Conservation (phyloP, 2,329 filamentous ascomycete species). For the Colletotrichum sp. region DNA sequence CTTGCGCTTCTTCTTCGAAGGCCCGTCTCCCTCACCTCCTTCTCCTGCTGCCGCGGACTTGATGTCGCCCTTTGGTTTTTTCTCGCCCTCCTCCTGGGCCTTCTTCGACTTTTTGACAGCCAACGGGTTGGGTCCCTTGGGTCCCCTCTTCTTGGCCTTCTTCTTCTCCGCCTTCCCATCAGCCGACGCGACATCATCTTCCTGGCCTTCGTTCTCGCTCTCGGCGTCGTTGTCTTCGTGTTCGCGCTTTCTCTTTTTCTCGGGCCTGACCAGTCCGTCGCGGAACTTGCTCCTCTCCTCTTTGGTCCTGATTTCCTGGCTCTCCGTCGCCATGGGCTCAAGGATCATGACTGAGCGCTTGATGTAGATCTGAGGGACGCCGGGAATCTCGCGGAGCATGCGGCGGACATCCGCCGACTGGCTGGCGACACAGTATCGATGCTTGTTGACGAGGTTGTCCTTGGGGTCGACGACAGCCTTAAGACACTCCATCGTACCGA, state of each 20-base stretch:
- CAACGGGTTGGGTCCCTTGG: constrained; percentile 74
- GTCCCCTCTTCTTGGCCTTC: constrained; percentile 64
- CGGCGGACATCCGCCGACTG: constrained; percentile 71
- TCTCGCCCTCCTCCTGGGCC: constrained; percentile 20
- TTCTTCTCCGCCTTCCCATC: constrained; percentile 37
- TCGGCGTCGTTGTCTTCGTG: constrained; percentile 41
- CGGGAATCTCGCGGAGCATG: constrained; percentile 68
- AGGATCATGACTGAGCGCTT: constrained; percentile 75
- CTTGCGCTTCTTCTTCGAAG: constrained; percentile 40
- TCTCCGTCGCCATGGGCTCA: constrained; percentile 75
- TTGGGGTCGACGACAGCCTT: constrained; percentile 81
- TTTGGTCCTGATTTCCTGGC: constrained; percentile 64
- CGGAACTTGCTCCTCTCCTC: constrained; percentile 80
- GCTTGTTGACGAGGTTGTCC: constrained; percentile 72
- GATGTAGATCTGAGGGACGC: constrained; percentile 80
- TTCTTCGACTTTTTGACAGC: constrained; percentile 74
- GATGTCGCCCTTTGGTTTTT: constrained; percentile 25
- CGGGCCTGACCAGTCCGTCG: constrained; percentile 64
- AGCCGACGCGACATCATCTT: background rate
- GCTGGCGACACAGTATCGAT: constrained; percentile 78
- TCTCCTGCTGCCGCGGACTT: constrained; percentile 26
- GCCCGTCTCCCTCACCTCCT: constrained; percentile 20
- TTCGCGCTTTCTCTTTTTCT: constrained; percentile 57
- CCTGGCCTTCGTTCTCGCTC: constrained; percentile 30
- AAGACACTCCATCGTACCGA: constrained; percentile 74